Percentiles rank a stretch among this genome's conserved stretches.
These are phyloP conservation scores for Nothophytophthora sp. DNA, from an alignment of 352 stramenopile species.

Conservation along the genomic window DNA sequence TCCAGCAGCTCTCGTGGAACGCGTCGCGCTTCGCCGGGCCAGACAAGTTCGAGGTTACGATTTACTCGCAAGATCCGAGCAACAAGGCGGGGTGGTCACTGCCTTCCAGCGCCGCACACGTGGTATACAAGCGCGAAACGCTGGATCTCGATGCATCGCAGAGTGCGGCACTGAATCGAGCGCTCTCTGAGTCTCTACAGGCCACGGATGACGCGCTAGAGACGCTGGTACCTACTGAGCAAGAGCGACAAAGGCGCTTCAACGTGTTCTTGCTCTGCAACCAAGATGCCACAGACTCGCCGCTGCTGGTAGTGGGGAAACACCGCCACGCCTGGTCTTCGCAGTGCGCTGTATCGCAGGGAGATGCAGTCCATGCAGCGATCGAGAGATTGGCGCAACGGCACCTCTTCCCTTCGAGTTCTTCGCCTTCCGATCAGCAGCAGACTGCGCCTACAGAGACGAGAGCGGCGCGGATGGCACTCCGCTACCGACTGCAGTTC, in stretches of 20 bases:
- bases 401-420: conserved; percentile 56
- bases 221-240: conserved; percentile 2
- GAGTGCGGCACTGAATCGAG: conserved; percentile 7
- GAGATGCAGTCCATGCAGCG: conserved; percentile 27
- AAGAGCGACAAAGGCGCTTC: conserved; percentile 22
- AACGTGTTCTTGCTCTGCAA: conserved; percentile 53
- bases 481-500: conserved; percentile 73
- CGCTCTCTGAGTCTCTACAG: conserved; percentile 13
- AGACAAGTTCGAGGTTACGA: conserved; percentile 18
- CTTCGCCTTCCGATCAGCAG: too few relatives aligned
- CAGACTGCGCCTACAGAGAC: too few relatives aligned
- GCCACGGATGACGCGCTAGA: conserved; percentile 23
- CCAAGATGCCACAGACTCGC: conserved; percentile 4
- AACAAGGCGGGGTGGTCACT: conserved; percentile 1
- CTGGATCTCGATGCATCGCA: conserved; percentile 10
- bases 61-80: conserved; percentile 14
- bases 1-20: conserved; percentile 49
- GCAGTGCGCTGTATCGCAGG: conserved; percentile 23
- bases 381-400: conserved; percentile 38
- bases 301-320: conserved; percentile 51
- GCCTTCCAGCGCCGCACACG: conserved; percentile 15
- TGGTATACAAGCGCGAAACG: conserved; percentile 15
- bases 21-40: conserved; percentile 25
- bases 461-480: conserved; percentile 41
- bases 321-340: conserved; percentile 69